These are phyloP conservation scores for Dactylellina haptotyla DNA, from an alignment of 2,329 filamentous ascomycete species.

Conservation along the genomic window DNA sequence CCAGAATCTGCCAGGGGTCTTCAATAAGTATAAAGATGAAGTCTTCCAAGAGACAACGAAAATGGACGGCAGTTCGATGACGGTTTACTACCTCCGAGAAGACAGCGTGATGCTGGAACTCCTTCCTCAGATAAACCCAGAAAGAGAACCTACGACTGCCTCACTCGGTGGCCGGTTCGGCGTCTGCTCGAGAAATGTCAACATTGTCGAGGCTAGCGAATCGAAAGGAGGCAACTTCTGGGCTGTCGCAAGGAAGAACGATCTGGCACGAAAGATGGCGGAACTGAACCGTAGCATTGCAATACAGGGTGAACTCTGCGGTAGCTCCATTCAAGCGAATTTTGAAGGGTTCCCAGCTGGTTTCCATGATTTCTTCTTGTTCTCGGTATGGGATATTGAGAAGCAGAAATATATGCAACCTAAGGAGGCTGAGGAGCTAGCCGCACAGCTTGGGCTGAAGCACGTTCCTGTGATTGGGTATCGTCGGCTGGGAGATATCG, in stretches of 20 bases:
- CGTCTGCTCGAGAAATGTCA: slow-evolving; percentile 59
- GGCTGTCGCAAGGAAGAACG: slow-evolving; percentile 55
- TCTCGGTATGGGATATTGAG: slow-evolving; percentile 60
- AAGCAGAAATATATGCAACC: slow-evolving; percentile 58
- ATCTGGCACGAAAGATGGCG: slow-evolving; percentile 57
- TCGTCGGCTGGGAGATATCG: slow-evolving; percentile 12
- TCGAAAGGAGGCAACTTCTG: slow-evolving; percentile 57
- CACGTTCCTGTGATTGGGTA: slow-evolving; percentile 59
- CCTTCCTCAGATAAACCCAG: not conserved
- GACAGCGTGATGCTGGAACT: slow-evolving; percentile 53
- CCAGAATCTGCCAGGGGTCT: slow-evolving; percentile 57
- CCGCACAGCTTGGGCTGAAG: slow-evolving; percentile 57
- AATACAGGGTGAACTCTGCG: slow-evolving; percentile 60
- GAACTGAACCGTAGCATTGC: slow-evolving; percentile 56
- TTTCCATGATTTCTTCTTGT: slow-evolving; percentile 60
- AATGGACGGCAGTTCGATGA: slow-evolving; percentile 62
- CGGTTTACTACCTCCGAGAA: slow-evolving; percentile 60
- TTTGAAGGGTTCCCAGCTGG: slow-evolving; percentile 57
- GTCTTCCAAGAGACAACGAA: slow-evolving; percentile 62
- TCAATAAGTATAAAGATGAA: slow-evolving; percentile 28
- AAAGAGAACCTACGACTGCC: slow-evolving; percentile 37
- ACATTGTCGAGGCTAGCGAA: slow-evolving; percentile 56
- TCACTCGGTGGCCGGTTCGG: slow-evolving; percentile 59
- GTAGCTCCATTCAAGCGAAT: slow-evolving; percentile 58
- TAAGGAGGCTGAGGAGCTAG: slow-evolving; percentile 58